These are phyloP conservation scores for Aspergillus baeticus DNA, from an alignment of 495 filamentous ascomycete species.

Conservation along the genomic window DNA sequence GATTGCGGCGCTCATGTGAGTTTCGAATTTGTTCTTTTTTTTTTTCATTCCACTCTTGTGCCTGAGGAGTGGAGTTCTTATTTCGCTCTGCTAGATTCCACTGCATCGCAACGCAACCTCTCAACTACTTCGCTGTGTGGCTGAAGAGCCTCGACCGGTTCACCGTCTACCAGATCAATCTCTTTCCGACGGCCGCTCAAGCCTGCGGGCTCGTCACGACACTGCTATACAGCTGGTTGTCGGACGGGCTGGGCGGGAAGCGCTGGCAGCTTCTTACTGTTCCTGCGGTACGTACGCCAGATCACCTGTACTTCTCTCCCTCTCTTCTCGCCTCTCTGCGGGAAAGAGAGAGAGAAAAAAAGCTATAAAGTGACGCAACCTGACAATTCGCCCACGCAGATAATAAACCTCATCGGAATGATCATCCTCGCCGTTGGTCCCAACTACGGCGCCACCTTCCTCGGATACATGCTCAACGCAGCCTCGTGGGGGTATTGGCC, in stretches of 20 bases:
- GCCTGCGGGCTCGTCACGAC: constrained; percentile 2
- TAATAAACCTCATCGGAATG: constrained; percentile 1
- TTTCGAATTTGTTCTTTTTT: neutral
- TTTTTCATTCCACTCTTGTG: no score
- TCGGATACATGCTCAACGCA: constrained; percentile 3
- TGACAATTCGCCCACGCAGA: no score
- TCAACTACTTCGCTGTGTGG: constrained; percentile 5
- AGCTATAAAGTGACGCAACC: no score
- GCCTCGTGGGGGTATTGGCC: neutral
- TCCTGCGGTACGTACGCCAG: constrained; percentile 2
- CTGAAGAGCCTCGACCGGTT: constrained; percentile 1
- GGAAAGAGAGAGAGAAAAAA: no score
- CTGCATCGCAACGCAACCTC: neutral
- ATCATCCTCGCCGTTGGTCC: constrained; percentile 1
- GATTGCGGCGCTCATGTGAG: neutral
- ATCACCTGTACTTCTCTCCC: neutral
- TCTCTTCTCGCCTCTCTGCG: no score
- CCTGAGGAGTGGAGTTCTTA: no score
- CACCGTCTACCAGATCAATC: constrained; percentile 3
- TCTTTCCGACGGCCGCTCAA: constrained; percentile 3
- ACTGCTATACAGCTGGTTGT: neutral
- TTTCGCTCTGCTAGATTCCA: neutral
- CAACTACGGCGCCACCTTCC: neutral
- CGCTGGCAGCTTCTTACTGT: neutral
- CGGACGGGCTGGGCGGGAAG: neutral